phyloP scores from a whole-genome alignment of 192 early-diverging fungal genomes.

The Fimicolochytrium jonesii region DNA sequence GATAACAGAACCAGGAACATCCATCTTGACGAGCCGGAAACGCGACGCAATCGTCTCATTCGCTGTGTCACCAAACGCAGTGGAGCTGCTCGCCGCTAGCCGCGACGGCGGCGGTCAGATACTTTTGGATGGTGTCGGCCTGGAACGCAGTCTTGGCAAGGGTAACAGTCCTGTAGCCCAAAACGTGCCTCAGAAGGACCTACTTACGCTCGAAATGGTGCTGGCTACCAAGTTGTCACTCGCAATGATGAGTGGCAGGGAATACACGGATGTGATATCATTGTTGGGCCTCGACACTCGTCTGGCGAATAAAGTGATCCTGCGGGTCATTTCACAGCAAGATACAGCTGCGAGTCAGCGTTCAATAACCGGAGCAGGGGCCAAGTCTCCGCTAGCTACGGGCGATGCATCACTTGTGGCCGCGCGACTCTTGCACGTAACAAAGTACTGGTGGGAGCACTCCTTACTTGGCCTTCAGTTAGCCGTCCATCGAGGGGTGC shows the following conservation, averaged over 20 bases:
- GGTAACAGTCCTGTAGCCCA: background rate
- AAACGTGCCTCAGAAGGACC: too few species aligned
- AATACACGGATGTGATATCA: slow-evolving; percentile 1
- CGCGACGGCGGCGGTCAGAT: background rate
- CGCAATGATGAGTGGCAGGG: background rate
- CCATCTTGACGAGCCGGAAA: too few species aligned
- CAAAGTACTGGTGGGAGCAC: too few species aligned
- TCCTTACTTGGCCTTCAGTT: too few species aligned
- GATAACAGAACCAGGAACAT: too few species aligned
- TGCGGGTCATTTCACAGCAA: too few species aligned
- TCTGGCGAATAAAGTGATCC: background rate
- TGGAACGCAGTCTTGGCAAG: background rate
- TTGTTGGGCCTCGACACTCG: background rate
- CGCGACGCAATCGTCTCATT: background rate
- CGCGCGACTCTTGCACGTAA: too few species aligned
- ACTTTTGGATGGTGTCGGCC: background rate
- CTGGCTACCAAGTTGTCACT: slow-evolving; percentile 1
- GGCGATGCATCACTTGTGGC: too few species aligned
- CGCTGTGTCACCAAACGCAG: slow-evolving; percentile 17
- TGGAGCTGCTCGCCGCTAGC: slow-evolving; percentile 13
- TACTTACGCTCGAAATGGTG: background rate
- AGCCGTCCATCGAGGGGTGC: too few species aligned
- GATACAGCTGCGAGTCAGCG: too few species aligned
- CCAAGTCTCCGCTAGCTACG: too few species aligned
- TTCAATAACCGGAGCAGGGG: too few species aligned